These are phyloP conservation scores for Suillus paluster DNA, from an alignment of 768 basidiomycete genomes.

Conservation along the genomic window DNA sequence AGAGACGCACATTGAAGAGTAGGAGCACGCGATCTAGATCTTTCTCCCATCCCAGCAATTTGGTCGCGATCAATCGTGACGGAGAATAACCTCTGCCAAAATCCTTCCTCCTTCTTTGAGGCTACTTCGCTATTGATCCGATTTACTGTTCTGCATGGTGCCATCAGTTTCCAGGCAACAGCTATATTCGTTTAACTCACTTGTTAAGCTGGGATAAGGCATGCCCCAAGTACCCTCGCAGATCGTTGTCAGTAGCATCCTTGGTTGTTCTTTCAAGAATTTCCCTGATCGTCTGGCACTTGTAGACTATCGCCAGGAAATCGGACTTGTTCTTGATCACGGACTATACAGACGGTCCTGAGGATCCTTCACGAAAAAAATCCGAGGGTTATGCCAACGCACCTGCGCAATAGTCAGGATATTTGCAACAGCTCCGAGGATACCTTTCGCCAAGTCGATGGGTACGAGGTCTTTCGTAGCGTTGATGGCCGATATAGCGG, in stretches of 20 bases:
- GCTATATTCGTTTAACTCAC: not conserved
- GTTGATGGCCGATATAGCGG: not conserved
- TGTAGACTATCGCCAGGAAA: not conserved
- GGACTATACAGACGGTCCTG: not conserved
- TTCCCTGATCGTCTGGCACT: constrained; percentile 1
- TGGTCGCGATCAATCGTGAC: no score
- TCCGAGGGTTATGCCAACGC: not conserved
- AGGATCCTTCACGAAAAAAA: not conserved
- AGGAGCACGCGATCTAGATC: not conserved
- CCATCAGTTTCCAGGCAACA: no score
- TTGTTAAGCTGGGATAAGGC: not conserved
- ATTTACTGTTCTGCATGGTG: not conserved
- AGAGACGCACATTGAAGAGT: not conserved
- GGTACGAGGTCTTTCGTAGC: not conserved
- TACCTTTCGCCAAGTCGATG: not conserved
- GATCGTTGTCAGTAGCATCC: not conserved
- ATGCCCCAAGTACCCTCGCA: not conserved
- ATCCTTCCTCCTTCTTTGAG: not conserved
- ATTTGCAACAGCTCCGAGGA: not conserved
- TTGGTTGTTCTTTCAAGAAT: not conserved
- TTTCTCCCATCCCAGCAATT: constrained; percentile 1
- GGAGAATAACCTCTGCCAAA: not conserved
- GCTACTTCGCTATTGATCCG: not conserved
- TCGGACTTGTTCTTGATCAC: not conserved
- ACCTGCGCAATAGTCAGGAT: not conserved